Evolutionary conservation across 495 filamentous ascomycete species (phyloP).

Genomic region (Penicillium psychrofluorescens): DNA sequence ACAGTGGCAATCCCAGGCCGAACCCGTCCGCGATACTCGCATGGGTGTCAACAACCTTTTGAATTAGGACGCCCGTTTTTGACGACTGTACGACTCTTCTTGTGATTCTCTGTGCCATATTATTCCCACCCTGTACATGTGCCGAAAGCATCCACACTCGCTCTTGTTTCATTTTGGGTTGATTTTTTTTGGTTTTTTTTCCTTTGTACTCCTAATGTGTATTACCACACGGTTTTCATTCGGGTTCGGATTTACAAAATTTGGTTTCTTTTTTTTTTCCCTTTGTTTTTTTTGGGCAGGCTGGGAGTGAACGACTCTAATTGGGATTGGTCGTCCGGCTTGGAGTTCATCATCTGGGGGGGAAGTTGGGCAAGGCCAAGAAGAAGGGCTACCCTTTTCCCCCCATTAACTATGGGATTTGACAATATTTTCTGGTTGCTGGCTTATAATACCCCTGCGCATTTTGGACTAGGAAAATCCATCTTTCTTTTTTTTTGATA

Average conservation of each 20-base stretch:
- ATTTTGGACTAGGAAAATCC: conserved; percentile 1
- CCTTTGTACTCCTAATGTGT: conserved; percentile 35
- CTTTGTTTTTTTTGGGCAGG: not conserved
- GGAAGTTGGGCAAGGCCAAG: conserved; percentile 8
- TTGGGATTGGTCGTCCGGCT: too few species aligned
- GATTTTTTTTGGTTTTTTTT: conserved; percentile 18
- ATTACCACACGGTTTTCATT: conserved; percentile 12
- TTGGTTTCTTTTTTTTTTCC: conserved; percentile 5
- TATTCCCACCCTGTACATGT: conserved; percentile 25
- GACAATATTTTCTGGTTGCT: conserved; percentile 3
- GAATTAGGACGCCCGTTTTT: conserved; percentile 17
- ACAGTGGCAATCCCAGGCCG: conserved; percentile 16
- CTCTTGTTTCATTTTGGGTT: conserved; percentile 7
- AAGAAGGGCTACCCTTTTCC: not conserved
- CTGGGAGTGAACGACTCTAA: too few species aligned
- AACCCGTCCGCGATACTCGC: conserved; percentile 33
- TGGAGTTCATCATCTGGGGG: not conserved
- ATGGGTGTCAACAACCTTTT: conserved; percentile 36
- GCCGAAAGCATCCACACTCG: conserved; percentile 12
- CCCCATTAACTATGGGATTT: too few species aligned
- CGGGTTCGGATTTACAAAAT: conserved; percentile 15
- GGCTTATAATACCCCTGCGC: conserved; percentile 13
- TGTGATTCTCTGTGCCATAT: conserved; percentile 9
- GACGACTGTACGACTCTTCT: conserved; percentile 18
- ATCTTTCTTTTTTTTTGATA: too few species aligned